phyloP scores from a whole-genome alignment of 768 basidiomycete species.

The Amanita exitialis region DNA sequence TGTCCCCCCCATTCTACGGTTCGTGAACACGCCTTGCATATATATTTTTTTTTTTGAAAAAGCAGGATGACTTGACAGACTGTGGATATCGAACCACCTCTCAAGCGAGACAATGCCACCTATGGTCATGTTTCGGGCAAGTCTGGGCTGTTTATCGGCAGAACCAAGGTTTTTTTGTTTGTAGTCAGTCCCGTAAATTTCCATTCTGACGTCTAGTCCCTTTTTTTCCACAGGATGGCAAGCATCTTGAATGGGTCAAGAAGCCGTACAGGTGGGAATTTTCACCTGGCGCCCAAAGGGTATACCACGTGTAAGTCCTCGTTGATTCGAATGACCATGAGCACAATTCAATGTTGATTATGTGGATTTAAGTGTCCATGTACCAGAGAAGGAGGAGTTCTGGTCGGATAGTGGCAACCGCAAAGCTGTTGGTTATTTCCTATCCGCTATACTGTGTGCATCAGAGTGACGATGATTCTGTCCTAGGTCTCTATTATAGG shows the following conservation, averaged over 20 bases:
- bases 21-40: not conserved
- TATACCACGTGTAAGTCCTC: not conserved
- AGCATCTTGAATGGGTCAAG: not conserved
- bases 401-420: not conserved
- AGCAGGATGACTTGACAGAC: not conserved
- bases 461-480: not conserved
- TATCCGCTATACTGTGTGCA: not conserved
- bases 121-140: not conserved
- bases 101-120: not conserved
- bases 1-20: not conserved
- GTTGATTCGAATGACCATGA: too few relatives aligned
- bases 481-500: not conserved
- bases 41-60: too few relatives aligned
- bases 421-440: not conserved
- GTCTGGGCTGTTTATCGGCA: not conserved
- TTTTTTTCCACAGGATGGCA: not conserved
- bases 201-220: not conserved
- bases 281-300: not conserved
- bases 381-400: not conserved
- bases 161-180: not conserved
- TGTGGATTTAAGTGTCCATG: not conserved
- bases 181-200: not conserved
- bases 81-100: not conserved
- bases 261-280: not conserved
- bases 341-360: not conserved